Evolutionary conservation across 768 basidiomycete genomes (phyloP), one percentile per base, ranked within the genome.

Genomic region (Fomitopsis pulvina): DNA sequence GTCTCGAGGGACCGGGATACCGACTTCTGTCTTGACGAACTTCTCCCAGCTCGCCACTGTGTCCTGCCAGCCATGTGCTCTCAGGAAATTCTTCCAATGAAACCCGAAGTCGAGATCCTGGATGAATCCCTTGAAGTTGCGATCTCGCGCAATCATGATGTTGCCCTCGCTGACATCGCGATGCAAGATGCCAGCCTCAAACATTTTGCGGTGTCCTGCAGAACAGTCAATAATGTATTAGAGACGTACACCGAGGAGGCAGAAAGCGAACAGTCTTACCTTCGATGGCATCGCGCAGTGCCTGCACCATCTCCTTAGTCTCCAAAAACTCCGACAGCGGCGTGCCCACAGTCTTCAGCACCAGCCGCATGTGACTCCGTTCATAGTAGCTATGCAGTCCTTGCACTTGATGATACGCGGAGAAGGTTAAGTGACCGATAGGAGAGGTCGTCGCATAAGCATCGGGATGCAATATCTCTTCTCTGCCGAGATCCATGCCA

Each of bases 81-180:
- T n/a, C n/a, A n/a, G n/a, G n/a, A n/a, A n/a, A n/a, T n/a, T n/a
- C n/a, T n/a, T n/a, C n/a, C n/a, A n/a, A n/a, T n/a, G n/a, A n/a
- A n/a, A n/a, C n/a, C n/a, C n/a, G n/a, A n/a, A n/a, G n/a, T n/a
- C n/a, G n/a, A n/a, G n/a, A n/a, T n/a, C n/a, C n/a, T n/a, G n/a
- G n/a, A n/a, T n/a, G n/a, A n/a, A n/a, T n/a, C n/a, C n/a, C n/a
- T n/a, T n/a, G n/a, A n/a, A n/a, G n/a, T n/a, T n/a, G n/a, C n/a
- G n/a, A n/a, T n/a, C n/a, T n/a, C n/a, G n/a, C n/a, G n/a, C 24
- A 9, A 57, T 51, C 8, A 57, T 20, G 10, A 57, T 46, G 29
- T 57, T 57, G 12, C 56, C 56, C 0, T 51, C 30, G 28, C 56
- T 57, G 18, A 57, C 42, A 26, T 57, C 56, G 2, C 56, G 50